Conservation (phyloP, 306 rosid species). For the Cicer arietinum region DNA sequence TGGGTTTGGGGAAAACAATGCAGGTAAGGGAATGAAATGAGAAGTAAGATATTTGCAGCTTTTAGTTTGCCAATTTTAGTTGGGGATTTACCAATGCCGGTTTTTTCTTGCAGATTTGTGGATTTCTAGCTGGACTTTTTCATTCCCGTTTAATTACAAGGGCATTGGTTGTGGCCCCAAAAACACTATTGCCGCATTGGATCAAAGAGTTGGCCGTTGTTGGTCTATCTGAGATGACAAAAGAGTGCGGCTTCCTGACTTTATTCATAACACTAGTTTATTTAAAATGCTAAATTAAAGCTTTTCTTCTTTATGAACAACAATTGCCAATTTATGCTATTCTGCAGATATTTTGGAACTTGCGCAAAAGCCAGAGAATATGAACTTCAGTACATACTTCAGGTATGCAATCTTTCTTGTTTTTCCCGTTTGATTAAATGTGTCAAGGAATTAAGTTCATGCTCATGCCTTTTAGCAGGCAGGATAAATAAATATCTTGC, state of each 20-base stretch:
- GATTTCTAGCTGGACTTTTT: constrained; percentile 85
- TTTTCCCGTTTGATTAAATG: constrained; percentile 27
- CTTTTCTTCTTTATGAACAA: constrained; percentile 1
- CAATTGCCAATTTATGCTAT: constrained; percentile 30
- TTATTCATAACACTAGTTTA: constrained; percentile 33
- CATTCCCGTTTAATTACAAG: constrained; percentile 72
- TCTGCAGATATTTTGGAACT: constrained; percentile 75
- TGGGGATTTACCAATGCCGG: constrained; percentile 26
- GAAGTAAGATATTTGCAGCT: background rate
- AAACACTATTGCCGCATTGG: constrained; percentile 88
- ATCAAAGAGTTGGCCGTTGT: constrained; percentile 82
- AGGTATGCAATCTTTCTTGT: constrained; percentile 56
- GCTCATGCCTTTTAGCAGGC: background rate
- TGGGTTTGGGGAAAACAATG: constrained; percentile 98
- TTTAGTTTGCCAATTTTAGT: constrained; percentile 26
- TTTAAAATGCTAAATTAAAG: constrained; percentile 6
- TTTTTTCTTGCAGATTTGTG: constrained; percentile 72
- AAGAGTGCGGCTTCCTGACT: constrained; percentile 69
- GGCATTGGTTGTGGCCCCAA: constrained; percentile 86
- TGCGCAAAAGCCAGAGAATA: constrained; percentile 67
- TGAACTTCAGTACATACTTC: constrained; percentile 84
- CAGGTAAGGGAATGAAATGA: constrained; percentile 65
- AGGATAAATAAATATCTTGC: constrained; percentile 6
- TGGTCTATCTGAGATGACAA: constrained; percentile 79
- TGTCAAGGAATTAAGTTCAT: background rate